Conservation (phyloP, 768 basidiomycete genomes). For the Pleurotus pulmonarius region DNA sequence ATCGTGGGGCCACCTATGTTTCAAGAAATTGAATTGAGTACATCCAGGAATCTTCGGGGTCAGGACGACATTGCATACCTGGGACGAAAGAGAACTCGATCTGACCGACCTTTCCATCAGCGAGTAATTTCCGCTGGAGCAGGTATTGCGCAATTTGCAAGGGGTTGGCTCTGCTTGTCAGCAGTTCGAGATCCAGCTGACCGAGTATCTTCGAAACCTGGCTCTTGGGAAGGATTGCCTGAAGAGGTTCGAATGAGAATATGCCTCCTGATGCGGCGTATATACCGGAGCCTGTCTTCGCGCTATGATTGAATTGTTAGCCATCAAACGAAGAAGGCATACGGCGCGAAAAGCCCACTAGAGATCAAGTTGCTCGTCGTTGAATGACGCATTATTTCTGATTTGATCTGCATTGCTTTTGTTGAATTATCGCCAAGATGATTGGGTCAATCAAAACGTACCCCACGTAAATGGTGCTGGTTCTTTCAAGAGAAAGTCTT, state of each 20-base stretch:
- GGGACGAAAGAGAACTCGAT: too few relatives aligned
- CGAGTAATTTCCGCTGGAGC: not conserved
- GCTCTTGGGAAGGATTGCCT: not conserved
- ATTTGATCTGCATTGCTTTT: not conserved
- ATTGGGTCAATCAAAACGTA: not conserved
- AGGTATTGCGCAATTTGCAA: not conserved
- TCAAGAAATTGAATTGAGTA: too few relatives aligned
- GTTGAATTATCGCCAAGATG: not conserved
- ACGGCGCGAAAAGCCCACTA: not conserved
- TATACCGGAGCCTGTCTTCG: not conserved
- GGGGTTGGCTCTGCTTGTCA: not conserved
- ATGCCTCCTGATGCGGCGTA: not conserved
- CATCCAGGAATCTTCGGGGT: too few relatives aligned
- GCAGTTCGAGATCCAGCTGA: not conserved
- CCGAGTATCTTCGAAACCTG: not conserved
- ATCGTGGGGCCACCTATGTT: too few relatives aligned
- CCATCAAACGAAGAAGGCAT: too few relatives aligned
- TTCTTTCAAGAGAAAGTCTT: slow-evolving; percentile 1
- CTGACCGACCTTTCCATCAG: too few relatives aligned
- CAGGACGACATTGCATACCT: too few relatives aligned
- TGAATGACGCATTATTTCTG: not conserved
- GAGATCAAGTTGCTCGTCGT: not conserved
- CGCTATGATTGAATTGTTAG: not conserved
- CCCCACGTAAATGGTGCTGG: not conserved
- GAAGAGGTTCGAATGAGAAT: not conserved